phyloP scores from a whole-genome alignment of 768 basidiomycete species.

The Lyophyllum decastes region DNA sequence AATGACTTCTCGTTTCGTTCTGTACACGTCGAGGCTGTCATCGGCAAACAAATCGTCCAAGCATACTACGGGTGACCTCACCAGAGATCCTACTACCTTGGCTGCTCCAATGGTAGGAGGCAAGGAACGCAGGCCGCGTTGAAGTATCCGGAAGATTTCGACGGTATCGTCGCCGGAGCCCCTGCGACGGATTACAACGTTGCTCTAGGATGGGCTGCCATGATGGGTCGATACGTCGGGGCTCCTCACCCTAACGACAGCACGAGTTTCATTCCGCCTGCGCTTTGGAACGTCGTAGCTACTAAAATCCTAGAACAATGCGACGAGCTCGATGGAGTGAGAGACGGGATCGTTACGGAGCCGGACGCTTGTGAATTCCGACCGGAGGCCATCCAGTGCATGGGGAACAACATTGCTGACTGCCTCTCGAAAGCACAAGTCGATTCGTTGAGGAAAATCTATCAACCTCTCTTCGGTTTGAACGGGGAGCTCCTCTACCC shows the following conservation, averaged over 20 bases:
- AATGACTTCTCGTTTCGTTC: conserved; percentile 5
- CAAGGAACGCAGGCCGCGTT: conserved; percentile 5
- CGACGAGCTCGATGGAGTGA: too few species aligned
- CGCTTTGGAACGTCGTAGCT: too few species aligned
- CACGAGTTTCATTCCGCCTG: too few species aligned
- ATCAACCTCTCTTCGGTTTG: conserved; percentile 9
- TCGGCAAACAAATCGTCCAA: not conserved
- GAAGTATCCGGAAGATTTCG: conserved; percentile 15
- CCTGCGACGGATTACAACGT: conserved; percentile 1
- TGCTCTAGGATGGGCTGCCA: not conserved
- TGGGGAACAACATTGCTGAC: not conserved
- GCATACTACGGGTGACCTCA: not conserved
- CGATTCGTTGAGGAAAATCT: too few species aligned
- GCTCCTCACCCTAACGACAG: too few species aligned
- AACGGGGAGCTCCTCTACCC: not conserved
- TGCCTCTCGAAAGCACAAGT: not conserved
- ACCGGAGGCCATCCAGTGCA: too few species aligned
- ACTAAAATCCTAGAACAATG: too few species aligned
- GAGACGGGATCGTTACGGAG: conserved; percentile 4
- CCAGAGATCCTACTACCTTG: conserved; percentile 7
- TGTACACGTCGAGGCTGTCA: conserved; percentile 3
- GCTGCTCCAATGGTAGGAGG: conserved; percentile 7
- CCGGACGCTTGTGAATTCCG: not conserved
- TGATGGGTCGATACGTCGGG: not conserved
- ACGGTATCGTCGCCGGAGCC: conserved; percentile 8